Percentiles rank a stretch among this genome's conserved stretches.
phyloP scores from a whole-genome alignment of 139 green algal genomes.

The Asterochloris erici region DNA sequence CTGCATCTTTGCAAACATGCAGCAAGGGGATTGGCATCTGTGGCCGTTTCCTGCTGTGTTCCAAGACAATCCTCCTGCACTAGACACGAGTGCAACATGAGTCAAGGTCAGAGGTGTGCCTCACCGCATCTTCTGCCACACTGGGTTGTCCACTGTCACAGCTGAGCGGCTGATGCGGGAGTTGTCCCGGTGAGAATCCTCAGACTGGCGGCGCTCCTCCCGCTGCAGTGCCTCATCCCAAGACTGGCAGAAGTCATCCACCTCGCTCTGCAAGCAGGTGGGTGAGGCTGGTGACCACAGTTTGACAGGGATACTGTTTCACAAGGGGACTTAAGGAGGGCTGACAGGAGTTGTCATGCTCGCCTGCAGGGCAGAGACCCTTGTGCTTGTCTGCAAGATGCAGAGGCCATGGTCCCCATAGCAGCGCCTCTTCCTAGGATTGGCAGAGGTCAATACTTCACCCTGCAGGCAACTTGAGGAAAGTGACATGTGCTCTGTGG shows the following conservation, averaged over 20 bases:
- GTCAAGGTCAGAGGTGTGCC: background rate
- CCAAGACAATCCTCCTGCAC: background rate
- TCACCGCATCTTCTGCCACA: conserved; percentile 25
- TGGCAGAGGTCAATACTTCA: conserved; percentile 23
- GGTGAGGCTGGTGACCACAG: conserved; percentile 3
- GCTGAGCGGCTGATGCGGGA: background rate
- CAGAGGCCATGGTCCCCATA: too few species aligned
- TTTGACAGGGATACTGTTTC: background rate
- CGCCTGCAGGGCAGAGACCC: too few species aligned
- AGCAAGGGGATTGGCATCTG: background rate
- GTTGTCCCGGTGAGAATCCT: conserved; percentile 1
- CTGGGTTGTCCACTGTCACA: conserved; percentile 22
- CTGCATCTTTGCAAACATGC: background rate
- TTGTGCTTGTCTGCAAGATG: too few species aligned
- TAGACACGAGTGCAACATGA: background rate
- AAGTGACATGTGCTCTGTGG: too few species aligned
- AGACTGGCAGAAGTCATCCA: conserved; percentile 22
- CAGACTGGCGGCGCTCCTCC: conserved; percentile 7
- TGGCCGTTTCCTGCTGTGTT: background rate
- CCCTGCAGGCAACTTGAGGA: too few species aligned
- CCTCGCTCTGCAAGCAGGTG: conserved; percentile 22
- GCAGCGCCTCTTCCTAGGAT: conserved; percentile 15
- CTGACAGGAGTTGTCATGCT: too few species aligned
- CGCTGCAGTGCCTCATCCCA: conserved; percentile 19
- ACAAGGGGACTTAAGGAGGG: too few species aligned